Evolutionary conservation across 1,284 basidiomycete species (phyloP).

Genomic region (Mrakiaceae sp.): DNA sequence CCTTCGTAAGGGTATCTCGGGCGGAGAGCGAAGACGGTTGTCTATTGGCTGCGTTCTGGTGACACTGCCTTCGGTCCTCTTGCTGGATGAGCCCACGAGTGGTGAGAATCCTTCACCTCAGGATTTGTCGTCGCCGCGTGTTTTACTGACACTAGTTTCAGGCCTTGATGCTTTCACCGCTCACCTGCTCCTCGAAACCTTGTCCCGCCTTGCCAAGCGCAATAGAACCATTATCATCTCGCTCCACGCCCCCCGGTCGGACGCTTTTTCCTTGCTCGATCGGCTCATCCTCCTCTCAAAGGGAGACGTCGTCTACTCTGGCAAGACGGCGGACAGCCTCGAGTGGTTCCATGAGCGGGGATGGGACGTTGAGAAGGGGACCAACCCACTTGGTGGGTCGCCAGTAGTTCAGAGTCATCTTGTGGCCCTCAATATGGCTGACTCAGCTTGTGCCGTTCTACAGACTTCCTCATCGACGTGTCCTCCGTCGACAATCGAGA

Average conservation of each 20-base stretch:
- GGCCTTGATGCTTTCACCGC: slow-evolving; percentile 42
- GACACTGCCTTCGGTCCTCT: slow-evolving; percentile 62
- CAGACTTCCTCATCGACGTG: slow-evolving; percentile 43
- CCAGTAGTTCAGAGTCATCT: neutral
- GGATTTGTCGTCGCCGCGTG: neutral
- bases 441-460: neutral
- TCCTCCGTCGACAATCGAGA: slow-evolving; percentile 39
- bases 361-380: slow-evolving; percentile 25
- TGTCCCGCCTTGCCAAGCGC: slow-evolving; percentile 39
- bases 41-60: slow-evolving; percentile 75
- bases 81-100: slow-evolving; percentile 68
- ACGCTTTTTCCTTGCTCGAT: slow-evolving; percentile 42
- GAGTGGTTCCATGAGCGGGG: slow-evolving; percentile 37
- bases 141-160: slow-evolving; percentile 9
- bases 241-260: slow-evolving; percentile 45
- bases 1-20: slow-evolving; percentile 55
- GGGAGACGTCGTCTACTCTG: slow-evolving; percentile 41
- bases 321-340: slow-evolving; percentile 31
- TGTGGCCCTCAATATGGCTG: neutral
- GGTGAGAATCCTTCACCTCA: slow-evolving; percentile 20
- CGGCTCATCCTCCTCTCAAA: slow-evolving; percentile 39
- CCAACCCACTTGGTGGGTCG: neutral
- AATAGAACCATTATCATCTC: slow-evolving; percentile 42
- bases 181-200: slow-evolving; percentile 40
- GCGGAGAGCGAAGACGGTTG: slow-evolving; percentile 67